Base-by-base conservation (phyloP, 305 asterid species). In the Fraxinus platypoda region DNA sequence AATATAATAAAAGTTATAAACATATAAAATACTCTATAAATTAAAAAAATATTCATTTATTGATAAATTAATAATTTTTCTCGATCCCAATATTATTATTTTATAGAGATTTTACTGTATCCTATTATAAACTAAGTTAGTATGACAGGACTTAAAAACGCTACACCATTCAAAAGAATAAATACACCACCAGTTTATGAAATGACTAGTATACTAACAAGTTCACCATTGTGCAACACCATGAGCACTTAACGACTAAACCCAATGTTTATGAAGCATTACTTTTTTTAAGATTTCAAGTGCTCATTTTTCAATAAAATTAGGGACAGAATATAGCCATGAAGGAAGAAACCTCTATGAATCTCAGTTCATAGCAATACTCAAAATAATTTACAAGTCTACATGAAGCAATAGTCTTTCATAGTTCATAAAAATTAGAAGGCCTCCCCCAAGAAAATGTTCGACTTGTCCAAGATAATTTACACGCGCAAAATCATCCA, bases 381-480 rank as follows among this genome's bases (percentile, higher is more conserved):
- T 68, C 74, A 85, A 83, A 15, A 83, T 87, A 88, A 85, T 89
- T 87, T 90, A 91, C 90, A 92, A 78, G 87, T 86, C 88, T 85
- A 91, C 90, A 85, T 25, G 83, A 87, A 52, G 75, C 86, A 84
- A 81, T 83, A 81, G 80, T 80, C 81, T 52, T 66, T 74, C 8
- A 59, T n/a, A 77, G 72, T 71, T 77, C 77, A 81, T 26, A 79
- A 70, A 13, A 80, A 81, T 83, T 64, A 86, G 75, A 52, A 84
- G 74, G 81, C 81, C 78, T 83, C 80, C 62, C 54, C 43, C 79
- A 78, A 71, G 76, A 15, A 49, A 46, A 13, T 46, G 57, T 74
- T 82, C 80, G 86, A 83, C 80, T 17, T 33, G 57, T 70, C 79
- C 84, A 74, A 26, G 78, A 70, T 81, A 87, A 87, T 85, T 85